phyloP scores from a whole-genome alignment of 1,139 yeast species.

The Suhomyces taliae region DNA sequence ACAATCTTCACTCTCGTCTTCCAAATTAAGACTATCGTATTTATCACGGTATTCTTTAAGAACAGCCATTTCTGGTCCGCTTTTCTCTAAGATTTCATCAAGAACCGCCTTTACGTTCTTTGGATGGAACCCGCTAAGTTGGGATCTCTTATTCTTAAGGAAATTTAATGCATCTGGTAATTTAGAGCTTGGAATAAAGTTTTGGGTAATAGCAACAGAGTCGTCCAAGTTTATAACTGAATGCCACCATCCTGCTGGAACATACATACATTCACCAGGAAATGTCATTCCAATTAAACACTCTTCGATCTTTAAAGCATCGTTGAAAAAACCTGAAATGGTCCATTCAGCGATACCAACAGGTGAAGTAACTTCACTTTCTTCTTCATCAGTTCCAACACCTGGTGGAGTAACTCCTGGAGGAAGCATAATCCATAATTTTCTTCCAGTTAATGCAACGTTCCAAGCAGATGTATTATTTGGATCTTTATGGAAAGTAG shows the following conservation, averaged over 20 bases:
- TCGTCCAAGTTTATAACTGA: constrained; percentile 80
- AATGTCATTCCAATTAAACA: constrained; percentile 72
- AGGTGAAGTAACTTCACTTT: constrained; percentile 90
- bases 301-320: constrained; percentile 44
- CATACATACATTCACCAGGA: constrained; percentile 84
- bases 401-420: constrained; percentile 82
- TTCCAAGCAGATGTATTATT: constrained; percentile 93
- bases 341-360: constrained; percentile 92
- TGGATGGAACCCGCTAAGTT: constrained; percentile 77
- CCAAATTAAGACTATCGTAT: constrained; percentile 20
- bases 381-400: constrained; percentile 71
- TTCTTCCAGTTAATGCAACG: constrained; percentile 68
- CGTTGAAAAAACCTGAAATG: constrained; percentile 74
- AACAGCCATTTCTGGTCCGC: constrained; percentile 19
- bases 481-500: constrained; percentile 92
- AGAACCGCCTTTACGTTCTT: constrained; percentile 46
- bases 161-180: constrained; percentile 64
- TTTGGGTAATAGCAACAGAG: constrained; percentile 79
- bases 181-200: constrained; percentile 71
- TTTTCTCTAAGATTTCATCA: constrained; percentile 22
- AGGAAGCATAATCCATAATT: constrained; percentile 88
- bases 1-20: constrained; percentile 40
- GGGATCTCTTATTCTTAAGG: constrained; percentile 63
- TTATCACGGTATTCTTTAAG: constrained; percentile 20
- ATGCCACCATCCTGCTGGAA: constrained; percentile 98